These are phyloP conservation scores for Botrytis elliptica DNA, from an alignment of 2,329 filamentous ascomycete species.

Conservation along the genomic window DNA sequence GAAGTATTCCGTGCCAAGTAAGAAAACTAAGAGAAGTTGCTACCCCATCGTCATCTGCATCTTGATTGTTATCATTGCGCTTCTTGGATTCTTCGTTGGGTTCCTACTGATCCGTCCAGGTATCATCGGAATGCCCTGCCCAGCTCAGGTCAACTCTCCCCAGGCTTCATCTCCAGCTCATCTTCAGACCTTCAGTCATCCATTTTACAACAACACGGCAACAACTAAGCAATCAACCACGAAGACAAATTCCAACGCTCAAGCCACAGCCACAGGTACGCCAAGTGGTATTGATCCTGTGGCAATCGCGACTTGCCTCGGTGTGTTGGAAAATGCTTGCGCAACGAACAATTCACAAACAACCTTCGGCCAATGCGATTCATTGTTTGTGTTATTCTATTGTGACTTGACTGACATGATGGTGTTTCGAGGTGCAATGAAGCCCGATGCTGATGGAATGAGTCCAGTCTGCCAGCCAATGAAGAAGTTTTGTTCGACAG, in stretches of 20 bases:
- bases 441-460: background rate
- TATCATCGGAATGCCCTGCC: conserved; percentile 2
- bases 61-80: background rate
- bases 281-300: background rate
- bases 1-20: background rate
- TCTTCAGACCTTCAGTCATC: background rate
- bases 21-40: background rate
- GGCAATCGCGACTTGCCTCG: background rate
- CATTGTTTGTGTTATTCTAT: conserved; percentile 1
- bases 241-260: background rate
- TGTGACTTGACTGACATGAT: conserved; percentile 7
- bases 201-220: background rate
- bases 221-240: background rate
- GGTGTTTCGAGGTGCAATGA: background rate
- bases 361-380: conserved; percentile 10
- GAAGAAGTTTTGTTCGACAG: conserved; percentile 7
- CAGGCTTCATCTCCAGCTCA: background rate
- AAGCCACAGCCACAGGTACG: background rate
- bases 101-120: background rate
- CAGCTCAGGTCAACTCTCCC: background rate
- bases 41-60: background rate
- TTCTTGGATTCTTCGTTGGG: background rate
- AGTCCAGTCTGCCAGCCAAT: conserved; percentile 1
- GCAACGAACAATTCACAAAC: background rate
- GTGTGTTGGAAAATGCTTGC: conserved; percentile 10